These are phyloP conservation scores for Xylaria longipes DNA, from an alignment of 495 filamentous ascomycete species.

Conservation along the genomic window DNA sequence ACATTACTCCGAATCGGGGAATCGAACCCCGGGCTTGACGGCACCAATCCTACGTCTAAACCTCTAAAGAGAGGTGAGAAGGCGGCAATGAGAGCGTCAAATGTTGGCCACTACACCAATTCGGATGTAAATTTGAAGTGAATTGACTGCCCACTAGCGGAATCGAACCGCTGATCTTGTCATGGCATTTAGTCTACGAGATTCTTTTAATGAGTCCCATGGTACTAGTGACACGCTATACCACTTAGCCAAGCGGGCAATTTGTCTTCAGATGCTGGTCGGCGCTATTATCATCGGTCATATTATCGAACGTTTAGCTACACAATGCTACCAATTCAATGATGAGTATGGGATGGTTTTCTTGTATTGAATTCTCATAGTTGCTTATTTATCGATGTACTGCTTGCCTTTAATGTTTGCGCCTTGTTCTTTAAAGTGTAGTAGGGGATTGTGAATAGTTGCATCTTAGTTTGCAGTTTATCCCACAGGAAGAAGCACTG, in stretches of 20 bases:
- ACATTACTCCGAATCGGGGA: constrained; percentile 43
- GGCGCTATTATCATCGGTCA: neutral
- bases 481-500: neutral
- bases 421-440: neutral
- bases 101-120: constrained; percentile 47
- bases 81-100: constrained; percentile 41
- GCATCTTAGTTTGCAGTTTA: neutral
- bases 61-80: neutral
- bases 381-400: neutral
- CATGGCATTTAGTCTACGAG: constrained; percentile 13
- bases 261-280: neutral
- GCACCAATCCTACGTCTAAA: neutral
- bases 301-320: neutral
- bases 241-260: constrained; percentile 23
- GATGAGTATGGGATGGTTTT: neutral
- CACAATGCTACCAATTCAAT: neutral
- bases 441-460: neutral
- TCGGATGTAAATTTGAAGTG: constrained; percentile 26
- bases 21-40: constrained; percentile 47
- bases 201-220: neutral
- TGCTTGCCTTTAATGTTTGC: neutral
- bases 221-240: constrained; percentile 25
- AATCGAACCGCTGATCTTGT: constrained; percentile 22
- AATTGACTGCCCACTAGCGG: constrained; percentile 20
- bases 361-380: neutral